These are phyloP conservation scores for Coffea eugenioides DNA, from an alignment of 257 asterid genomes.

Conservation along the genomic window DNA sequence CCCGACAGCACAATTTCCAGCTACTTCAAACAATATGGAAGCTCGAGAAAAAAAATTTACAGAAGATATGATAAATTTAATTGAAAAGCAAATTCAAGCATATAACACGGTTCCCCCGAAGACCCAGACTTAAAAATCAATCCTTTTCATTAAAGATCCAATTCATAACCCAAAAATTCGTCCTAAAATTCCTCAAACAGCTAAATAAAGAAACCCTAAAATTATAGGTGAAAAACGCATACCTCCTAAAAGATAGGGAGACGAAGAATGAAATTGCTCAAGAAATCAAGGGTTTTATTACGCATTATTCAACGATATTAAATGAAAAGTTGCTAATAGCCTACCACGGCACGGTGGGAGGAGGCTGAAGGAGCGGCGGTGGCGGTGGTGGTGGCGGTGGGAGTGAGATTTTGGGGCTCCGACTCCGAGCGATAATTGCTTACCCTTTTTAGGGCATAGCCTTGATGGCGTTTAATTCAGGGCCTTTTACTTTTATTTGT, in stretches of 20 bases:
- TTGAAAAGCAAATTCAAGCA: neutral
- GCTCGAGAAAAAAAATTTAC: neutral
- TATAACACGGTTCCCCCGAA: neutral
- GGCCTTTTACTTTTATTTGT: neutral
- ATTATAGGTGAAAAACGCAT: neutral
- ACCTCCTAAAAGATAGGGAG: neutral
- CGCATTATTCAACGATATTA: too few species aligned
- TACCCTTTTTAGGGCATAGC: slow-evolving; percentile 15
- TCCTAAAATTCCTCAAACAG: neutral
- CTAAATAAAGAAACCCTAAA: neutral
- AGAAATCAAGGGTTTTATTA: neutral
- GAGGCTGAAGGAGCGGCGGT: neutral
- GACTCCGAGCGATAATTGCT: neutral
- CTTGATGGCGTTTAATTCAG: too few species aligned
- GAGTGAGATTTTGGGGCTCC: neutral
- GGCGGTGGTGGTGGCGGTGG: neutral
- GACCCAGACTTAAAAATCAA: too few species aligned
- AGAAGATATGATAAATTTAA: neutral
- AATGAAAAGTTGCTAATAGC: neutral
- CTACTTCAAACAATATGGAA: neutral
- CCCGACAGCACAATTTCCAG: neutral
- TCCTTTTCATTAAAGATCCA: neutral
- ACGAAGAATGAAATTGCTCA: neutral
- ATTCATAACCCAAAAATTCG: neutral
- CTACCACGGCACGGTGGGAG: neutral